A percentile compares a stretch with the other conserved stretches of the same genome.
Conservation (phyloP, 805 yeast genomes). For the Kodamaea lidongshanica region DNA sequence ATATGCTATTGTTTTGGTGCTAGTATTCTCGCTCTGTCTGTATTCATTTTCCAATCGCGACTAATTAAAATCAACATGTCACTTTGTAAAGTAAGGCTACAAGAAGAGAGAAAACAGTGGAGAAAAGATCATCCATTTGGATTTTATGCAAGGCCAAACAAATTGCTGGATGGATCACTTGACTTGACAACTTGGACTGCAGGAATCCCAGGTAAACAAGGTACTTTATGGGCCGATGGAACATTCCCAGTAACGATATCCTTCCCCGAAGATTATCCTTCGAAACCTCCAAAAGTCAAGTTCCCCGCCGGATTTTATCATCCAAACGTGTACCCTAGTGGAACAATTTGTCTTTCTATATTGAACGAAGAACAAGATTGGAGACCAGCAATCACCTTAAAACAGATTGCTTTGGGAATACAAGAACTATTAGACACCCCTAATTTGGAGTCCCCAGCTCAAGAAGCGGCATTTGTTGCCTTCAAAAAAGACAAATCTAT, state of each 20-base stretch:
- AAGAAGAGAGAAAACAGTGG: conserved; percentile 97
- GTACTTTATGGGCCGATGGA: conserved; percentile 88
- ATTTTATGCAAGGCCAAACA: conserved; percentile 85
- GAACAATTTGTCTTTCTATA: conserved; percentile 89
- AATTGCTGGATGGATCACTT: conserved; percentile 72
- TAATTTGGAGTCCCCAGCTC: conserved; percentile 95
- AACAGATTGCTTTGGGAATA: conserved; percentile 83
- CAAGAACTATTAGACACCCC: conserved; percentile 89
- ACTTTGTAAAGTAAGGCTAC: conserved; percentile 75
- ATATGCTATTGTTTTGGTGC: no score
- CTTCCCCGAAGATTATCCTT: conserved; percentile 90
- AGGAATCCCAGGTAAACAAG: conserved; percentile 90
- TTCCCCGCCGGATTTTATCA: conserved; percentile 90
- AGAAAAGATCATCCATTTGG: conserved; percentile 98
- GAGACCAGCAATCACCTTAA: conserved; percentile 93
- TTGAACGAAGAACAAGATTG: conserved; percentile 94
- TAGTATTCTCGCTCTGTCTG: no score
- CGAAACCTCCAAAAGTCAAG: conserved; percentile 91
- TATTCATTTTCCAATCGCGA: no score
- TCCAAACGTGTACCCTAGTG: conserved; percentile 96
- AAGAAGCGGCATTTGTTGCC: conserved; percentile 92
- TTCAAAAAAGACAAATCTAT: conserved; percentile 59
- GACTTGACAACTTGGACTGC: conserved; percentile 88
- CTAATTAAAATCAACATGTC: conserved; percentile 37
- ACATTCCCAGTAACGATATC: conserved; percentile 73